Percentiles rank a stretch among this genome's conserved stretches.
phyloP scores from a whole-genome alignment of 305 asterid genomes.

The Galium porrigens region DNA sequence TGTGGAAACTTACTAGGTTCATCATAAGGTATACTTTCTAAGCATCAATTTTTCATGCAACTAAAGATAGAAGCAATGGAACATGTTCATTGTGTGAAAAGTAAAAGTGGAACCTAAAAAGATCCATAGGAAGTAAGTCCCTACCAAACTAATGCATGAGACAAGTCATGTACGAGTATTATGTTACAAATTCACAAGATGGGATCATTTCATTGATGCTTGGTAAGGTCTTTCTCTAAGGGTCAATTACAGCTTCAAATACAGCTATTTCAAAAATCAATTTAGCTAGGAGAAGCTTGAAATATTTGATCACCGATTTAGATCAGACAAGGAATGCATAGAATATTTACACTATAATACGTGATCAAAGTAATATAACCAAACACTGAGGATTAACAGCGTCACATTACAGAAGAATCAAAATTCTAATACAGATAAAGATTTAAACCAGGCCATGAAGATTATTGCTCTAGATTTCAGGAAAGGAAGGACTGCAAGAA shows the following conservation, averaged over 20 bases:
- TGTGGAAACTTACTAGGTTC: no score
- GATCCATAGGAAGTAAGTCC: neutral
- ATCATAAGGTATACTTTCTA: no score
- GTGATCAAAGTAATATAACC: neutral
- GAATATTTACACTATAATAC: neutral
- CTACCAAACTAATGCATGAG: neutral
- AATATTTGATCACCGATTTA: neutral
- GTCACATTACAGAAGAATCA: neutral
- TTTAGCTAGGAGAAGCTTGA: neutral
- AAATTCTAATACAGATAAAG: neutral
- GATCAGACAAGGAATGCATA: neutral
- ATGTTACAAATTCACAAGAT: neutral
- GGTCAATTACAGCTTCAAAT: neutral
- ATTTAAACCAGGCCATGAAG: constrained; percentile 7
- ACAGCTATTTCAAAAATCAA: neutral
- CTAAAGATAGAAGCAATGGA: neutral
- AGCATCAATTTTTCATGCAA: neutral
- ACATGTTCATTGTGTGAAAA: neutral
- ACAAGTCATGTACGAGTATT: neutral
- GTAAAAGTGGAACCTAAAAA: neutral
- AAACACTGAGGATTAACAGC: neutral
- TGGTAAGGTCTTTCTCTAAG: neutral
- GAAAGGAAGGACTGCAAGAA: neutral
- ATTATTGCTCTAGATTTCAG: neutral
- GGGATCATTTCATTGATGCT: neutral